These are phyloP conservation scores for Sophora flavescens DNA, from an alignment of 306 rosid genomes.

Conservation along the genomic window DNA sequence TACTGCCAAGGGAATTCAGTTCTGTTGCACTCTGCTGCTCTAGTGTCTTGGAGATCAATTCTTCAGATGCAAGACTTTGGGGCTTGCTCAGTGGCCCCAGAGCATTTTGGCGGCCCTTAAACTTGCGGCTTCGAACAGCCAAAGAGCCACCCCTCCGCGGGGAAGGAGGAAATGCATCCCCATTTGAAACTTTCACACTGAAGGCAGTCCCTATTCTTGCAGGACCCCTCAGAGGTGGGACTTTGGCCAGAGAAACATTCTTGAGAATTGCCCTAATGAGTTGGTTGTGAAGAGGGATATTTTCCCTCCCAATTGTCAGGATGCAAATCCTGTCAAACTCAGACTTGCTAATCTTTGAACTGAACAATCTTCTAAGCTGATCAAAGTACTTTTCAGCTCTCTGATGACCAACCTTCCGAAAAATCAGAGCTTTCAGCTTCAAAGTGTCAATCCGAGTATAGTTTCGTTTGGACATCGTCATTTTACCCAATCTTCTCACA, in stretches of 20 bases:
- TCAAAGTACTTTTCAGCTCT: conserved; percentile 79
- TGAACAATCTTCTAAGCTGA: conserved; percentile 70
- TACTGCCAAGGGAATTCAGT: conserved; percentile 91
- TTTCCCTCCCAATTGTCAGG: conserved; percentile 79
- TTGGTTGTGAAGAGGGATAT: conserved; percentile 79
- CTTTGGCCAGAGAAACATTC: conserved; percentile 78
- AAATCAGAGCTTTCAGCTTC: conserved; percentile 79
- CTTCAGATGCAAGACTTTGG: conserved; percentile 53
- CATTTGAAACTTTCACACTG: conserved; percentile 61
- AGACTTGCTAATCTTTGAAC: conserved; percentile 71
- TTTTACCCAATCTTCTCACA: conserved; percentile 36
- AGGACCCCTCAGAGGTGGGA: conserved; percentile 62
- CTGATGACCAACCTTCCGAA: conserved; percentile 72
- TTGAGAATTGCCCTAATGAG: conserved; percentile 73
- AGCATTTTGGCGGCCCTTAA: conserved; percentile 65
- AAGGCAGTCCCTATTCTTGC: conserved; percentile 49
- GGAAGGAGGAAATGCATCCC: conserved; percentile 62
- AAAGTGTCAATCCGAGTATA: conserved; percentile 70
- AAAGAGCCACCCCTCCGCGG: conserved; percentile 61
- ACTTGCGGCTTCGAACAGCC: conserved; percentile 53
- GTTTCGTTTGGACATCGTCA: conserved; percentile 59
- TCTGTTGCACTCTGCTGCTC: conserved; percentile 95
- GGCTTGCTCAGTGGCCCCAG: conserved; percentile 70
- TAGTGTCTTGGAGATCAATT: conserved; percentile 60
- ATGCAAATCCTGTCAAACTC: conserved; percentile 77